phyloP scores from a whole-genome alignment of 1,284 basidiomycete genomes.

The Schizopora paradoxa region DNA sequence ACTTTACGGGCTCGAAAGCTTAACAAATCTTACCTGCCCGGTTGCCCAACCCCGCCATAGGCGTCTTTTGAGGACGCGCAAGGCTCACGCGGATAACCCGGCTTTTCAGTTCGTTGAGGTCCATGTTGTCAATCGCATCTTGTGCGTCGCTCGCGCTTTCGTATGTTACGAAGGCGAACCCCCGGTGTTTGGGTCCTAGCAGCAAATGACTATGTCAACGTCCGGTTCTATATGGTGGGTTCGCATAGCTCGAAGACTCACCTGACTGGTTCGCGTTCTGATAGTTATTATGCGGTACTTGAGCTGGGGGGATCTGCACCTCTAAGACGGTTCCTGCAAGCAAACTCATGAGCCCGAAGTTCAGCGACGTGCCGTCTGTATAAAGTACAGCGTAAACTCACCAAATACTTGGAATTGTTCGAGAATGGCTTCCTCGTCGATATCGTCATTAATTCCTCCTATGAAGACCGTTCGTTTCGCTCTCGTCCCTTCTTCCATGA shows the following conservation, averaged over 20 bases:
- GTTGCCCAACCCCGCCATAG: constrained; percentile 59
- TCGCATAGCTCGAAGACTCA: constrained; percentile 10
- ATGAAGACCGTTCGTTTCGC: constrained; percentile 77
- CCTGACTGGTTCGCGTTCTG: constrained; percentile 44
- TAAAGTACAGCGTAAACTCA: constrained; percentile 30
- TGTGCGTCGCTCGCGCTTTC: constrained; percentile 72
- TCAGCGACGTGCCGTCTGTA: constrained; percentile 4
- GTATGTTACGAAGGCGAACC: constrained; percentile 78
- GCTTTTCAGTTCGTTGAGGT: constrained; percentile 72
- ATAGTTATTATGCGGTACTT: constrained; percentile 54
- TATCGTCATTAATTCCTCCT: constrained; percentile 70
- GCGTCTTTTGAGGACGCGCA: constrained; percentile 66
- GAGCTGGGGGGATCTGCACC: constrained; percentile 68
- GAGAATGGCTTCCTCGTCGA: constrained; percentile 63
- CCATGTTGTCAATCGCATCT: constrained; percentile 87
- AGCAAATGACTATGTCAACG: constrained; percentile 17
- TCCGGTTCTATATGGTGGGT: background rate
- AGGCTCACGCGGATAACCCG: constrained; percentile 74
- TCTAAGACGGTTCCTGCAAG: constrained; percentile 72
- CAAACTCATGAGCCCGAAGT: constrained; percentile 16
- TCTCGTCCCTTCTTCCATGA: constrained; percentile 81
- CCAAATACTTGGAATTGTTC: constrained; percentile 76
- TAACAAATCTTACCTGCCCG: constrained; percentile 65
- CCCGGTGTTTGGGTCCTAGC: constrained; percentile 70
- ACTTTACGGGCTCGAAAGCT: background rate